Evolutionary conservation across 805 yeast species (phyloP), one percentile per base, ranked within the genome.

Genomic region (Jamesozyma hellenica): DNA sequence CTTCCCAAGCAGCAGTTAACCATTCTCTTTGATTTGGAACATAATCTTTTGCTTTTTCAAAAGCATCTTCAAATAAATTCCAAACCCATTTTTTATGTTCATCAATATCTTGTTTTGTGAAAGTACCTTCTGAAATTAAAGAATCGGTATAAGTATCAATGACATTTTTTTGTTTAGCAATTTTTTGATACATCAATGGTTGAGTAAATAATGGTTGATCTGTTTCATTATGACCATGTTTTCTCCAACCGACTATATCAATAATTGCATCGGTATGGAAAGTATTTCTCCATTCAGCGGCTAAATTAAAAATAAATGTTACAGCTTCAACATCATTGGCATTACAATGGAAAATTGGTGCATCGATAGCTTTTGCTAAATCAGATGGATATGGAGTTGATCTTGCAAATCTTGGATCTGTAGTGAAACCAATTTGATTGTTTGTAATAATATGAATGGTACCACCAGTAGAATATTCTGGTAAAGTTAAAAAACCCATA

Each of bases 171-270:
- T 88, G 90, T 64, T 83, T 73, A 41, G 90, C 87, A 60, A 92
- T 84, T 69, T 75, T 76, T 64, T 84, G 70, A 74, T 92, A 92
- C 99, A 92, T 92, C 57, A 87, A 69, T 38, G 99, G 99, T 69
- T 92, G 99, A 34, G 99, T 92, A 76, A 92, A 92, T 28, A 94
- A 72, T 43, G 99, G 99, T 72, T 92, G 99, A 69, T 92, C 99
- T 49, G 97, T 92, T 74, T 92, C 99, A 65, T 92, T 92, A 74
- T 92, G 99, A 63, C 99, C 99, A 64, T 92, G 77, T 66, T 88
- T 90, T 70, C 99, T 80, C 83, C 92, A 92, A 64, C 98, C 95
- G 58, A 92, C 96, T 58, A 92, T 80, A 66, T 92, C 99, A 57
- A 92, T 78, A 56, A 92, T 85, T 42, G 87, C 97, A 61, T 92